These are phyloP conservation scores for Annulohypoxylon bovei DNA, from an alignment of 495 filamentous ascomycete genomes.

Conservation along the genomic window DNA sequence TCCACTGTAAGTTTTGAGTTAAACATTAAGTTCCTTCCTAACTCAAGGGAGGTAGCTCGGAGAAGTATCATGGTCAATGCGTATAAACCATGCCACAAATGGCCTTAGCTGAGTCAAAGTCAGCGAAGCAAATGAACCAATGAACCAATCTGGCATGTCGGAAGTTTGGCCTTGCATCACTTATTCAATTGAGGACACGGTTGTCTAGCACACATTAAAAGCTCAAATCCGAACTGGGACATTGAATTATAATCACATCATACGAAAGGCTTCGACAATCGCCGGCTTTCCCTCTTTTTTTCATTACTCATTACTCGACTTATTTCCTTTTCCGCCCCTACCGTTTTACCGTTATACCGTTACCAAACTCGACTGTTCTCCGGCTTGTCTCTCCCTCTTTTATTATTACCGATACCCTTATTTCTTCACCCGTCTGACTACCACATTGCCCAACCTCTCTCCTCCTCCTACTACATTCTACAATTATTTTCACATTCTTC, in stretches of 20 bases:
- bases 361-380: neutral
- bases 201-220: conserved; percentile 45
- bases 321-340: neutral
- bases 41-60: neutral
- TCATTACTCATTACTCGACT: neutral
- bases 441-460: neutral
- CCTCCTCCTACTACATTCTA: neutral
- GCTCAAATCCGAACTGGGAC: conserved; percentile 4
- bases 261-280: neutral
- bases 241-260: conserved; percentile 12
- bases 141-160: conserved; percentile 42
- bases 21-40: conserved; percentile 7
- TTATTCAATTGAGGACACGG: conserved; percentile 51
- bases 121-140: conserved; percentile 21
- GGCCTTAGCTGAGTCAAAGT: conserved; percentile 27
- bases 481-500: conserved; percentile 12
- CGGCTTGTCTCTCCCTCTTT: neutral
- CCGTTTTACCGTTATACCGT: neutral
- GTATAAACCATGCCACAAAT: conserved; percentile 23
- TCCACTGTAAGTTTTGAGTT: neutral
- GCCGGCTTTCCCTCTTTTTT: neutral
- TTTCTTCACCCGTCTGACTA: conserved; percentile 1
- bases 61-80: conserved; percentile 20
- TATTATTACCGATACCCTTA: conserved; percentile 1
- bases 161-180: conserved; percentile 45